Evolutionary conservation across 208 protist species (phyloP), one percentile per base, ranked within the genome.

Genomic region (Leishmania aethiopica): DNA sequence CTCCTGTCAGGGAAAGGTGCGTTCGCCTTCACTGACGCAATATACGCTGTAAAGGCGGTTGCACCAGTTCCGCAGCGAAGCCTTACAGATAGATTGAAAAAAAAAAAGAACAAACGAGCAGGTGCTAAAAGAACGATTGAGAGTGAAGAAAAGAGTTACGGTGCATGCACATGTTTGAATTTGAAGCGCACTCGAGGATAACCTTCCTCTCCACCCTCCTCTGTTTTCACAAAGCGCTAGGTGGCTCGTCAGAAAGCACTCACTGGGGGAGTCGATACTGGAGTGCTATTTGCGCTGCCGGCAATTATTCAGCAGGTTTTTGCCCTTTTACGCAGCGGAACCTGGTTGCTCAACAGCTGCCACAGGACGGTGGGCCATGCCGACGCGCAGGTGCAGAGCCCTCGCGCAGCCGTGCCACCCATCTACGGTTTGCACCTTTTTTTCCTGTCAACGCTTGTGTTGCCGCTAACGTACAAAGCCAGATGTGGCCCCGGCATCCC

Each of bases 401-500:
- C 42, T 53, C 70, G 19, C 25, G 15, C 15, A 35, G 5, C 22
- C n/a, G 19, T 42, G 19, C 15, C n/a, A n/a, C 51, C 22, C 22
- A 45, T 47, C 28, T 62, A 62, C 35, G 32, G 15, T 71, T 59
- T 73, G 49, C 40, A n/a, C 1, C 49, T 72, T 57, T n/a, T 75
- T n/a, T 77, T 77, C 32, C 15, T 32, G 7, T 45, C 19, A 32
- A 15, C 17, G 51, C 35, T 10, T 77, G 51, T 28, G 1, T 47
- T 32, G 35, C 25, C 32, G 40, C 51, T 75, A 80, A 15, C 71
- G 76, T 53, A 85, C 40, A 45, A 72, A 79, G 7, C 82, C 82
- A 6, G 82, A 73, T 22, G 82, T 82, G n/a, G 55, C 78, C 0
- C 77, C 82, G 0, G 78, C 82, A 69, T 86, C 82, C 82, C 82